Percentiles rank a stretch among this genome's conserved stretches.
These are phyloP conservation scores for Solanum acaule DNA, from an alignment of 257 asterid species.

Conservation along the genomic window DNA sequence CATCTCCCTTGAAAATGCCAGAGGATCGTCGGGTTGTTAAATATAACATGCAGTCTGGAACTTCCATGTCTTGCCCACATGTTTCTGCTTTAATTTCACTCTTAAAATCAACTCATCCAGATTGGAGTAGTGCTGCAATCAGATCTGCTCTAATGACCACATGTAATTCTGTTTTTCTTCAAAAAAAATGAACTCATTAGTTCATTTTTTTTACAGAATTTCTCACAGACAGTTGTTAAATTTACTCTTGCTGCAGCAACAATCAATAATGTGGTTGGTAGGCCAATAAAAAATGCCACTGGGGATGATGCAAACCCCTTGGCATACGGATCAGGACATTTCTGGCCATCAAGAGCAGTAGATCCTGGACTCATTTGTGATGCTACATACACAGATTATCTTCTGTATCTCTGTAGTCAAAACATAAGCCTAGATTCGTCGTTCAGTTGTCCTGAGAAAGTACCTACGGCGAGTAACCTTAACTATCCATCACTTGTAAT, in stretches of 20 bases:
- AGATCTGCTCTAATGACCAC: slow-evolving; percentile 47
- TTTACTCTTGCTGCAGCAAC: slow-evolving; percentile 3
- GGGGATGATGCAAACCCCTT: no score
- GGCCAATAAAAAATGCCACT: no score
- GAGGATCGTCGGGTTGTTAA: slow-evolving; percentile 17
- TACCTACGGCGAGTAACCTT: no score
- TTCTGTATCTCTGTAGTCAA: no score
- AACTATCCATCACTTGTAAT: slow-evolving; percentile 43
- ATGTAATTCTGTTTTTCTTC: not conserved
- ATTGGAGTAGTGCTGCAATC: slow-evolving; percentile 48
- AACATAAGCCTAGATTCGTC: accelerated
- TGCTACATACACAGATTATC: no score
- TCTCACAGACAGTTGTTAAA: not conserved
- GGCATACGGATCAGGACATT: no score
- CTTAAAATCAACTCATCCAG: slow-evolving; percentile 40
- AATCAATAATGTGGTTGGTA: no score
- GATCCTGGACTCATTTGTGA: no score
- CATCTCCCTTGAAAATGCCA: slow-evolving; percentile 14
- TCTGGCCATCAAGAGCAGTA: no score
- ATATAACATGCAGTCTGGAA: slow-evolving; percentile 23
- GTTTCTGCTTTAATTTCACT: slow-evolving; percentile 30
- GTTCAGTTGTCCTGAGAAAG: no score
- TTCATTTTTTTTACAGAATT: not conserved
- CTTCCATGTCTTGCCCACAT: slow-evolving; percentile 58
- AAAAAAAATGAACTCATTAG: not conserved